Percentiles rank a stretch among this genome's conserved stretches.
phyloP scores from a whole-genome alignment of 148 eudicot genomes.

The Cornus controversa region DNA sequence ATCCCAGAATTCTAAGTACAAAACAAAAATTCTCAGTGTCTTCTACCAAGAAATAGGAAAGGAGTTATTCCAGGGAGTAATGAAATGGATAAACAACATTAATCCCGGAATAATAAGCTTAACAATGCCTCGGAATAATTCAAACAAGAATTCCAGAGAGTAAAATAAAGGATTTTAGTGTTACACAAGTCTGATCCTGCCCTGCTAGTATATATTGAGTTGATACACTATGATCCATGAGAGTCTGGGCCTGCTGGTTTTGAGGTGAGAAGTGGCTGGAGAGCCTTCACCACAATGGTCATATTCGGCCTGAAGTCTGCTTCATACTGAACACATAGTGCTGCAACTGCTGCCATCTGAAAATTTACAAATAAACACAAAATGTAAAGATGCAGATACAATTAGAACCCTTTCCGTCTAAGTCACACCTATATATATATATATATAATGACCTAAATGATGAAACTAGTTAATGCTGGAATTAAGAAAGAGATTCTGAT shows the following conservation, averaged over 20 bases:
- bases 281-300: constrained; percentile 96
- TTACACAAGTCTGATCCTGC: neutral
- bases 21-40: no score
- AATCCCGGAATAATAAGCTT: no score
- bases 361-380: neutral
- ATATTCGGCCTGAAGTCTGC: constrained; percentile 95
- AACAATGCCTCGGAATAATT: no score
- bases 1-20: no score
- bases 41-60: no score
- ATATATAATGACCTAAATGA: no score
- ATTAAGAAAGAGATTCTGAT: no score
- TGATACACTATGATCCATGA: constrained; percentile 29
- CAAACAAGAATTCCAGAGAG: neutral
- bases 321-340: constrained; percentile 92
- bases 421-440: no score
- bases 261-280: constrained; percentile 76
- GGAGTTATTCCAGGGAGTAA: no score
- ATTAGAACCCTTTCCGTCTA: neutral
- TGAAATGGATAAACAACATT: no score
- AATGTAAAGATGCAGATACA: neutral
- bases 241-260: constrained; percentile 62
- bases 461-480: no score
- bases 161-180: neutral
- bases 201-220: neutral
- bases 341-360: constrained; percentile 98